Evolutionary conservation across 139 green algal genomes (phyloP).

Genomic region (Chlamydomonas sp.): DNA sequence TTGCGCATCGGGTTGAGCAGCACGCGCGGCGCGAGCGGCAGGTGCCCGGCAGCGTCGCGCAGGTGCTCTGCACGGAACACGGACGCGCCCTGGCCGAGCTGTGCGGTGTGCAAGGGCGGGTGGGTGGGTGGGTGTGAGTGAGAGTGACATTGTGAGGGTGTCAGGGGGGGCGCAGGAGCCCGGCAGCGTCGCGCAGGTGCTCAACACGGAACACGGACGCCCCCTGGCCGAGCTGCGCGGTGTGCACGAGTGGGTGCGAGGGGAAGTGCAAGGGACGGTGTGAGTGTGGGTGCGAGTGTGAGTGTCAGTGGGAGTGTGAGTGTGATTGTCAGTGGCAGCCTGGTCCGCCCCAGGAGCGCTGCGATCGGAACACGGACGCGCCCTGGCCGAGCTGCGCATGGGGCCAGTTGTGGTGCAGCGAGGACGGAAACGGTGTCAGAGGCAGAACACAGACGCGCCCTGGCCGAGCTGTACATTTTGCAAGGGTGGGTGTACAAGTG

Average conservation of each 20-base stretch:
- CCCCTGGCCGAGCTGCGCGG: conserved; percentile 30
- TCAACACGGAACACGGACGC: too few species aligned
- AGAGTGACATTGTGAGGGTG: neutral
- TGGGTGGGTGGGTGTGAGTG: neutral
- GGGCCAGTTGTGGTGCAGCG: too few species aligned
- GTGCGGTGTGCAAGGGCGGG: neutral
- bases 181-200: conserved; percentile 32
- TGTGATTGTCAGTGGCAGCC: neutral
- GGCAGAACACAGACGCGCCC: too few species aligned
- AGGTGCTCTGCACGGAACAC: too few species aligned
- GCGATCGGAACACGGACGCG: too few species aligned
- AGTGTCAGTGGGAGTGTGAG: neutral
- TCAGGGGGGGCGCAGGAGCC: conserved; percentile 23
- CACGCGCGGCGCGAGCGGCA: conserved; percentile 38
- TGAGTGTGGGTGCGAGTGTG: neutral
- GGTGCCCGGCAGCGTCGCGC: conserved; percentile 31
- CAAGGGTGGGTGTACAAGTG: too few species aligned
- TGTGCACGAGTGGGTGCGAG: neutral
- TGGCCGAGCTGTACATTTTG: too few species aligned
- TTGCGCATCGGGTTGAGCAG: conserved; percentile 44
- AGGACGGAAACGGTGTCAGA: too few species aligned
- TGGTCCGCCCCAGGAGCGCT: conserved; percentile 34
- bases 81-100: conserved; percentile 37
- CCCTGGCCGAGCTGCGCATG: conserved; percentile 31
- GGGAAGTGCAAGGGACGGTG: neutral